Evolutionary conservation across 2,329 filamentous ascomycete species (phyloP).

Genomic region (Diplocarpon mali): DNA sequence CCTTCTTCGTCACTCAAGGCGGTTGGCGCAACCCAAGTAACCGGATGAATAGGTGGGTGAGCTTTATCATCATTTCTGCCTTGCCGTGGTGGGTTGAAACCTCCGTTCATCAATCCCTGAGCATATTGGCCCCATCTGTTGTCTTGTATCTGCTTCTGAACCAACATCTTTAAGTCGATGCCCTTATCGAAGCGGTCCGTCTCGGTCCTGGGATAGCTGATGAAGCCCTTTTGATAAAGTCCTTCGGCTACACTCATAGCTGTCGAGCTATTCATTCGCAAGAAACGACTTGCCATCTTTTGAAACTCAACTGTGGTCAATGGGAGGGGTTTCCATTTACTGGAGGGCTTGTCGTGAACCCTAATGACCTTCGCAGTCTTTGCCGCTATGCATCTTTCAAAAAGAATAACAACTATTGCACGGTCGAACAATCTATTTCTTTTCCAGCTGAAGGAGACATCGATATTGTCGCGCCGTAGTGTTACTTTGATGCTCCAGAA

Average conservation of each 20-base stretch:
- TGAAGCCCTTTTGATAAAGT: constrained; percentile 89
- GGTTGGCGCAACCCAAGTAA: constrained; percentile 62
- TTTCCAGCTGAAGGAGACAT: constrained; percentile 76
- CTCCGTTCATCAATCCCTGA: constrained; percentile 60
- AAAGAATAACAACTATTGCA: constrained; percentile 66
- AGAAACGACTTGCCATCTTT: constrained; percentile 81
- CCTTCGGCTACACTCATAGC: constrained; percentile 82
- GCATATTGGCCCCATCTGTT: constrained; percentile 72
- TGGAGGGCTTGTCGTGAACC: constrained; percentile 82
- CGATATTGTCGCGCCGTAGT: constrained; percentile 65
- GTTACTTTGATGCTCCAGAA: constrained; percentile 90
- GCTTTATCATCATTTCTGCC: constrained; percentile 92
- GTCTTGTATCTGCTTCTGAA: constrained; percentile 76
- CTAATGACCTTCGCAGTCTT: constrained; percentile 71
- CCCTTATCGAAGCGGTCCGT: constrained; percentile 89
- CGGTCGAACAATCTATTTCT: constrained; percentile 80
- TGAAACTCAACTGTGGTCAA: constrained; percentile 94
- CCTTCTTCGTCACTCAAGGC: constrained; percentile 56
- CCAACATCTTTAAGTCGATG: constrained; percentile 70
- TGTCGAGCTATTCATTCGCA: constrained; percentile 81
- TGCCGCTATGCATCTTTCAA: constrained; percentile 71
- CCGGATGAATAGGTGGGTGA: constrained; percentile 92
- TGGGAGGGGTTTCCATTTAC: constrained; percentile 87
- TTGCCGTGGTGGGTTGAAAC: constrained; percentile 69
- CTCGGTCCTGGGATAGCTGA: constrained; percentile 95